phyloP scores from a whole-genome alignment of 2,329 filamentous ascomycete genomes.

The Trichoderma brevicompactum region DNA sequence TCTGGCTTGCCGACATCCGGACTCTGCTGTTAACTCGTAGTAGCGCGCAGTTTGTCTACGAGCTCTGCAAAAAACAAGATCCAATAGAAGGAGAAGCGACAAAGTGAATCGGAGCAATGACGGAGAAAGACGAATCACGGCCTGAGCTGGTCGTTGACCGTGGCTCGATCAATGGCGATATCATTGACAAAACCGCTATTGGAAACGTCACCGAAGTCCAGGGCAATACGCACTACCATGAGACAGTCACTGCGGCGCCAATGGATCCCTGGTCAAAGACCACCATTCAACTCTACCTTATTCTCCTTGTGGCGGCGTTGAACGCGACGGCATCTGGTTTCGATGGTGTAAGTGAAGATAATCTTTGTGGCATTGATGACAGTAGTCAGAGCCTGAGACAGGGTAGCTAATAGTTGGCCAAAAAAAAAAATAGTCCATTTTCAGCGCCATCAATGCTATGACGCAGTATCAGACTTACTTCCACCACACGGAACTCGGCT shows the following conservation, averaged over 20 bases:
- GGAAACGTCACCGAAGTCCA: conserved; percentile 38
- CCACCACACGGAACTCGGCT: conserved; percentile 37
- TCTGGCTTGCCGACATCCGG: neutral
- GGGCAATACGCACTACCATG: conserved; percentile 37
- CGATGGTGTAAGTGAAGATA: conserved; percentile 39
- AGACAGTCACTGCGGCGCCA: conserved; percentile 38
- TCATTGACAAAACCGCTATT: conserved; percentile 31
- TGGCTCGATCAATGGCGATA: conserved; percentile 30
- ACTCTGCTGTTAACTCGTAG: neutral
- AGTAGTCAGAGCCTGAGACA: neutral
- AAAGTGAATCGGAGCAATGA: conserved; percentile 1
- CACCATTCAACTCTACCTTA: conserved; percentile 44
- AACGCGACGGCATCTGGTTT: conserved; percentile 47
- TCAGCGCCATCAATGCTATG: conserved; percentile 42
- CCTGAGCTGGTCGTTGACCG: conserved; percentile 25
- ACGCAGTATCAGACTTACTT: conserved; percentile 38
- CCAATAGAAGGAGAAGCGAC: neutral
- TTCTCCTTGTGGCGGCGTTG: conserved; percentile 44
- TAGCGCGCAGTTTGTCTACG: neutral
- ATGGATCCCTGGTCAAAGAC: conserved; percentile 42
- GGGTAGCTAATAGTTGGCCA: neutral
- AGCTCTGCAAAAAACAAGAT: neutral
- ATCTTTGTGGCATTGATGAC: neutral
- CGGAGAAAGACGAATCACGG: conserved; percentile 25
- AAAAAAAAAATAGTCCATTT: conserved; percentile 35